Conservation (phyloP, 768 basidiomycete species). For the Leccinum aurantiacum region DNA sequence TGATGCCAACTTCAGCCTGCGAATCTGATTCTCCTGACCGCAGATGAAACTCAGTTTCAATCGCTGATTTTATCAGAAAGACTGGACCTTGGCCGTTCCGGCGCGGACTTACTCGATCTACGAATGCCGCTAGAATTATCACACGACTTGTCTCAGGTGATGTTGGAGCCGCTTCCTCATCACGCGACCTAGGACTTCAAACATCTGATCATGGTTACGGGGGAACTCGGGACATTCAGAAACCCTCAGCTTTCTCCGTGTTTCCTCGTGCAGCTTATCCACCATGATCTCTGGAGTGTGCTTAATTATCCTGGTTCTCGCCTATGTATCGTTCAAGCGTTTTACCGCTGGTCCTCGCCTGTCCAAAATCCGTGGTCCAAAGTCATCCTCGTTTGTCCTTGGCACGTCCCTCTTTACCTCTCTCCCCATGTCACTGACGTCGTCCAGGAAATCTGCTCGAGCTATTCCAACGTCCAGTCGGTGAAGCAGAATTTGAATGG, state of each 20-base stretch:
- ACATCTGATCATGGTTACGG: constrained; percentile 5
- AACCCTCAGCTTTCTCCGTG: no score
- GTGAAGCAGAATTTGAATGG: constrained; percentile 31
- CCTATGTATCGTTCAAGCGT: not conserved
- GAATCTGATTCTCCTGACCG: no score
- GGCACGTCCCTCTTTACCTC: constrained; percentile 4
- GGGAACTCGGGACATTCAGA: not conserved
- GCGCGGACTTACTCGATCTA: no score
- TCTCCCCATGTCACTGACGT: constrained; percentile 12
- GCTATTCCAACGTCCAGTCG: constrained; percentile 29
- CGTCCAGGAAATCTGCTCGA: constrained; percentile 30
- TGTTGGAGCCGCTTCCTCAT: no score
- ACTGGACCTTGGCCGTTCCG: no score
- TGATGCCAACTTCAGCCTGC: no score
- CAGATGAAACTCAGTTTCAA: no score
- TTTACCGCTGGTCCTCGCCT: constrained; percentile 1
- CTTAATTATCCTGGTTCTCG: constrained; percentile 10
- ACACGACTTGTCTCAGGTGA: no score
- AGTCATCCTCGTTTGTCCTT: constrained; percentile 24
- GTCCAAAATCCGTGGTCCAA: constrained; percentile 22
- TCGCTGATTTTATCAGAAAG: no score
- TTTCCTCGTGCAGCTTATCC: no score
- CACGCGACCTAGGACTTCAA: no score
- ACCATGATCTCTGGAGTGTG: not conserved
- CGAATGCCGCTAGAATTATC: no score